Percentiles rank a stretch among this genome's conserved stretches.
Conservation (phyloP, 495 filamentous ascomycete species). For the Xylaria longipes region DNA sequence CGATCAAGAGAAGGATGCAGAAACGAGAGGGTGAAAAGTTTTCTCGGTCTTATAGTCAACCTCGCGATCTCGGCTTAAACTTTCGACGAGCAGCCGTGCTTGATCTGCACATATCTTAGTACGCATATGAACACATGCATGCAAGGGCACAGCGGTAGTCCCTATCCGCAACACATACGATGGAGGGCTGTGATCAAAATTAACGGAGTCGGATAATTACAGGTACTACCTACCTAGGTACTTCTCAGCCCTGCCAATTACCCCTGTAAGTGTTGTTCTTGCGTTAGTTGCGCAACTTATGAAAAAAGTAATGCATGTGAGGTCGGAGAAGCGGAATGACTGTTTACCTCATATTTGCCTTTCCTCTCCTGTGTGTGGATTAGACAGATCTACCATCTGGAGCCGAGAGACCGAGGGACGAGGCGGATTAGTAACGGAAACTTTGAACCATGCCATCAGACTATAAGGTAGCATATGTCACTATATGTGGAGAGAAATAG, state of each 20-base stretch:
- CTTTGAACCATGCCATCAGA: background rate
- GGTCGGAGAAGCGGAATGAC: background rate
- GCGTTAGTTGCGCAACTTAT: background rate
- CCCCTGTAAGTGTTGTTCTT: background rate
- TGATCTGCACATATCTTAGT: constrained; percentile 13
- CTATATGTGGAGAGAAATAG: background rate
- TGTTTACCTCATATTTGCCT: background rate
- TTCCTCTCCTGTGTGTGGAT: background rate
- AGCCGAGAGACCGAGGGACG: constrained; percentile 8
- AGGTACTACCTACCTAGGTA: constrained; percentile 2
- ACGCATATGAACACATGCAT: constrained; percentile 16
- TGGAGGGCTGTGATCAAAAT: background rate
- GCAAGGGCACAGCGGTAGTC: constrained; percentile 11
- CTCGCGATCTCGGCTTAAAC: constrained; percentile 22
- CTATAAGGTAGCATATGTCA: background rate
- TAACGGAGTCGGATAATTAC: background rate
- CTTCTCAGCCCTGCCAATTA: background rate
- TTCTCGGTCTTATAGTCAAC: constrained; percentile 11
- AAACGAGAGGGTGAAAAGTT: background rate
- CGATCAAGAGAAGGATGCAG: background rate
- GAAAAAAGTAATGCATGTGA: background rate
- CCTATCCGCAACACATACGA: background rate
- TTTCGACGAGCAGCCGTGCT: constrained; percentile 16
- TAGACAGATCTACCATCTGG: background rate
- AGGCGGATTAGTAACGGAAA: background rate